Evolutionary conservation across 1,139 yeast genomes (phyloP), one percentile per base, ranked within the genome.

Genomic region (Pneumocystis sp.): DNA sequence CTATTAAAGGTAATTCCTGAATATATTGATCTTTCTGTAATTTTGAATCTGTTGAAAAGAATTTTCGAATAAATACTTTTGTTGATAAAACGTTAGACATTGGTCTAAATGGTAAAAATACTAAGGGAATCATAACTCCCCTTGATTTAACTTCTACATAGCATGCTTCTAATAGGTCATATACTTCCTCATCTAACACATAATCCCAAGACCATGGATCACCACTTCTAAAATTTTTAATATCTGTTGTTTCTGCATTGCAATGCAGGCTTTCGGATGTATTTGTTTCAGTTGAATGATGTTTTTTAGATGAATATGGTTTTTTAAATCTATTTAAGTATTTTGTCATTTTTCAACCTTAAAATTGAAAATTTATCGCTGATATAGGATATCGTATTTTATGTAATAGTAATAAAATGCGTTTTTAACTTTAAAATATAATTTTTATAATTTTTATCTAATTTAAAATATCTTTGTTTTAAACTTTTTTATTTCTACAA

Each of bases 1-100:
- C 5, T 73, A 73, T 64, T 75, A 74, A 64, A 73, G 69, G 64
- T 72, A 75, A 62, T 69, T 63, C 63, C 77, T 65, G 66, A 73
- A 67, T 61, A 71, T 65, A 68, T 69, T 70, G 75, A 76, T 66
- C 31, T 50, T 50, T 50, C 19, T 50, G 34, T 50, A 19, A 3
- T 19, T 44, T 3, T 44, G 57, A 50, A 50, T 25, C 34, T 8
- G 3, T 21, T 50, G 34, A 50, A 25, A 50, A 50, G 21, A 50
- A 50, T 25, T 50, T 50, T 12, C 57, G 29, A 25, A 50, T 50
- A 50, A n/a, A 50, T 50, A 31, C 6, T 50, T 50, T 50, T 50
- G 57, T 50, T 50, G 57, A 50, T 25, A 50, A 50, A 50, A 50
- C 57, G 25, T 50, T 29, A 12, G 57, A 50, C 57, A 50, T 25